Evolutionary conservation across 306 rosid species (phyloP).

Genomic region (Purshia tridentata): DNA sequence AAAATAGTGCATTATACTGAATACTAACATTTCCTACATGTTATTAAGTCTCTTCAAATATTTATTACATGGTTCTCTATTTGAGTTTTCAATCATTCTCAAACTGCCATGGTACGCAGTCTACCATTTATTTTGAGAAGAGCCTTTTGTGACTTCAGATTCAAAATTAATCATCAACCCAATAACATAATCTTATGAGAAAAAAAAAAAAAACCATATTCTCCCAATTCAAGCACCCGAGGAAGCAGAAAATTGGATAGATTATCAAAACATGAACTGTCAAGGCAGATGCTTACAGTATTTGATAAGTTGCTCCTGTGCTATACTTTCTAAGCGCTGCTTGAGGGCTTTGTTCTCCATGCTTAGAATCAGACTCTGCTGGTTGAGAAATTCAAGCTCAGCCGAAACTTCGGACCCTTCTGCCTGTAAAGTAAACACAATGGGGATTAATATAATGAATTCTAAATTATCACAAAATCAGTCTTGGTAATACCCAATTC

Average conservation of each 20-base stretch:
- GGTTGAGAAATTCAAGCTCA: conserved; percentile 93
- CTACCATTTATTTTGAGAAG: not conserved
- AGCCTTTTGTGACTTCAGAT: not conserved
- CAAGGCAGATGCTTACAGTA: conserved; percentile 58
- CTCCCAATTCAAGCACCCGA: not conserved
- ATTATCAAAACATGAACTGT: conserved; percentile 14
- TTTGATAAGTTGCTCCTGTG: conserved; percentile 96
- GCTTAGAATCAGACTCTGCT: conserved; percentile 83
- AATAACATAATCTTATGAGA: not conserved
- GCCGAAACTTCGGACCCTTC: conserved; percentile 96
- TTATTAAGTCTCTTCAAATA: not conserved
- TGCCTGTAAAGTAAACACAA: conserved; percentile 48
- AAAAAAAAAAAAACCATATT: not conserved
- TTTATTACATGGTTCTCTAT: not conserved
- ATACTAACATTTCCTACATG: not conserved
- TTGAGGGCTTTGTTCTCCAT: conserved; percentile 99
- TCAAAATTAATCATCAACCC: not conserved
- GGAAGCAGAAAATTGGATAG: conserved; percentile 2
- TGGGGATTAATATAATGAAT: conserved; percentile 16
- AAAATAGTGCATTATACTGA: not conserved
- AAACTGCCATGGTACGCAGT: not conserved
- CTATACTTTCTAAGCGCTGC: conserved; percentile 87
- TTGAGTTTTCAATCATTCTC: conserved; percentile 4
- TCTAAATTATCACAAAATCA: not conserved
- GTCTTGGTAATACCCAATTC: not conserved